These are phyloP conservation scores for Pneumocystis jirovecii DNA, from an alignment of 1,139 yeast genomes.

Conservation along the genomic window DNA sequence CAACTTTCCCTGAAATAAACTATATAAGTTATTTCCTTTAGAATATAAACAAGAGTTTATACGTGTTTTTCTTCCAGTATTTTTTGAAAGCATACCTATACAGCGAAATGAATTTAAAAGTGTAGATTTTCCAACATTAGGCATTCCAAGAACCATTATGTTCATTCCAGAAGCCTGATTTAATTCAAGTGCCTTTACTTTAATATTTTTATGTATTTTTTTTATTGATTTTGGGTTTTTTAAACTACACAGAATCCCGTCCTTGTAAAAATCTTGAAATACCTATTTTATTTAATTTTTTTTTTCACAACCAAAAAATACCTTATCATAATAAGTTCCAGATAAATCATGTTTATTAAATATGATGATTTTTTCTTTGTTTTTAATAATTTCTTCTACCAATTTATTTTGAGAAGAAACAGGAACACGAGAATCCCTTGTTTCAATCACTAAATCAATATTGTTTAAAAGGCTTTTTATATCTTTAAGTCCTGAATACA, in stretches of 20 bases:
- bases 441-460: slow-evolving; percentile 65
- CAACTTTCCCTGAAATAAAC: slow-evolving; percentile 39
- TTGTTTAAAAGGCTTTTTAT: slow-evolving; percentile 64
- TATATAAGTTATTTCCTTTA: not conserved
- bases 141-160: slow-evolving; percentile 79
- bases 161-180: slow-evolving; percentile 42
- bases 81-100: slow-evolving; percentile 31
- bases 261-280: slow-evolving; percentile 15
- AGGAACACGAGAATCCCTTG: slow-evolving; percentile 84
- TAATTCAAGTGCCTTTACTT: slow-evolving; percentile 28
- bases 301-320: slow-evolving; percentile 25
- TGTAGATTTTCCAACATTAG: slow-evolving; percentile 96
- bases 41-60: slow-evolving; percentile 18
- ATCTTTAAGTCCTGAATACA: slow-evolving; percentile 58
- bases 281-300: not conserved
- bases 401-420: slow-evolving; percentile 65
- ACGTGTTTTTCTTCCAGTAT: slow-evolving; percentile 14
- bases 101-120: slow-evolving; percentile 59
- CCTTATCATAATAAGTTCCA: not conserved
- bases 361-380: slow-evolving; percentile 43
- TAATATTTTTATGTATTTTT: not conserved
- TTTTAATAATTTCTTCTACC: slow-evolving; percentile 52
- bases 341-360: slow-evolving; percentile 52
- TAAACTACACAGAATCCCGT: not conserved
- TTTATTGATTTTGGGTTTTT: not conserved